Base-by-base conservation (phyloP, 2,329 filamentous ascomycete genomes). In the Cadophora gregata region DNA sequence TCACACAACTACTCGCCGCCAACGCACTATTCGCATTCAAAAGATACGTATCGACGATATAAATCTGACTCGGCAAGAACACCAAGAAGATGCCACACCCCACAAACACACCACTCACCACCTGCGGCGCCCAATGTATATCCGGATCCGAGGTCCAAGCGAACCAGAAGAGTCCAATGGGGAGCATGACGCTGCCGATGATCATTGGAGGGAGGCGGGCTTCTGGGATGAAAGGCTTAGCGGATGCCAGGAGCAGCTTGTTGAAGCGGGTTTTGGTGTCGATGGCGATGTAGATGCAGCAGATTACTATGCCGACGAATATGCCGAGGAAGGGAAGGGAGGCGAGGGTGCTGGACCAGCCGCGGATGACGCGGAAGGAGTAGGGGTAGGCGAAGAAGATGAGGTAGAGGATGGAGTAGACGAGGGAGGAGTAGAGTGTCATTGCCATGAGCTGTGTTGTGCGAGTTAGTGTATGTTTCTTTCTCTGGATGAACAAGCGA, bases 111-210 rank as follows among this genome's bases (percentile, higher is more conserved):
- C 80, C 79, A 1, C 79, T 75, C 3, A 82, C 66, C 27, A 81
- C 78, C 66, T 81, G 80, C 1, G 77, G 76, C 12, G 80, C 78
- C 78, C 79, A 81, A 2, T 73, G 76, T 59, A 80, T 79, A 31
- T 76, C 64, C 9, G 76, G 77, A 25, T 70, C 76, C 12, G 75
- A 77, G 0, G 83, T 84, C 83, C 82, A 85, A 0, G 80, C 82
- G 67, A 85, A 85, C 82, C 81, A 83, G 69, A 85, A 84, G 27
- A 86, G 75, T 0, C 82, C 81, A 9, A 79, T 76, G 1, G 82
- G 80, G 0, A 82, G 74, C 3, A 84, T 69, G 1, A 81, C 64
- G 5, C 79, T 74, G 6, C 80, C 82, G 1, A 82, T 70, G 25
- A 85, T 82, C 77, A 84, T 83, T 0, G 81, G 80, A 4, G 79